Evolutionary conservation across 169 alveolate species (phyloP).

Genomic region (Neospora caninum): DNA sequence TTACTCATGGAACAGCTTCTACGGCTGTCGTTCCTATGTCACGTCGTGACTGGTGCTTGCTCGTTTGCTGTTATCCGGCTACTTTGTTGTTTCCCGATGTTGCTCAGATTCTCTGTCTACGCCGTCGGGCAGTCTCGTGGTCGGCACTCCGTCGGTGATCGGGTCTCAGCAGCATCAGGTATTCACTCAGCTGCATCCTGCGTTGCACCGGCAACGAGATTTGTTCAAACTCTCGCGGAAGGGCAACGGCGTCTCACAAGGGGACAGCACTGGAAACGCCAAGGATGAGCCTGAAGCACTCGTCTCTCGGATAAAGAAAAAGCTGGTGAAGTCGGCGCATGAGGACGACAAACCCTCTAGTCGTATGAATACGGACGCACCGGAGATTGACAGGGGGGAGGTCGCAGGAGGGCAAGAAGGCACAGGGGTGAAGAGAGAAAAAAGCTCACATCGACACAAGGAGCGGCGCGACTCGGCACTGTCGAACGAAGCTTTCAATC

Average conservation of each 20-base stretch:
- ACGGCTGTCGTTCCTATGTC: no score
- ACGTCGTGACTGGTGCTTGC: no score
- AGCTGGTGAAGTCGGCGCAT: background rate
- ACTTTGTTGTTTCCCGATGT: background rate
- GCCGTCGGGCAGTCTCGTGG: background rate
- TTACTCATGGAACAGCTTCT: no score
- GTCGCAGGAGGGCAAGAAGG: background rate
- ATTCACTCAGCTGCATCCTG: background rate
- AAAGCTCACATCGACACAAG: background rate
- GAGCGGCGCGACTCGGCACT: background rate
- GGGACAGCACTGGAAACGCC: background rate
- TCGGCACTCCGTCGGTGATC: background rate
- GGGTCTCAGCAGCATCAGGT: background rate
- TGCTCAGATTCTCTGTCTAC: background rate
- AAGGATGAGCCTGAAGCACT: background rate
- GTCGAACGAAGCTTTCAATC: background rate
- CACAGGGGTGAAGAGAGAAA: background rate
- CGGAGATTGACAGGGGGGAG: background rate
- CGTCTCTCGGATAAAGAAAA: background rate
- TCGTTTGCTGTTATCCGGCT: no score
- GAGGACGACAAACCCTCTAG: background rate
- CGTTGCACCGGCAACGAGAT: background rate
- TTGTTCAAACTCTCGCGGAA: background rate
- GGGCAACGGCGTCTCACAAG: background rate
- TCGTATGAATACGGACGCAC: background rate